These are phyloP conservation scores for Metarhizium robertsii DNA, from an alignment of 2,329 filamentous ascomycete genomes.

Conservation along the genomic window DNA sequence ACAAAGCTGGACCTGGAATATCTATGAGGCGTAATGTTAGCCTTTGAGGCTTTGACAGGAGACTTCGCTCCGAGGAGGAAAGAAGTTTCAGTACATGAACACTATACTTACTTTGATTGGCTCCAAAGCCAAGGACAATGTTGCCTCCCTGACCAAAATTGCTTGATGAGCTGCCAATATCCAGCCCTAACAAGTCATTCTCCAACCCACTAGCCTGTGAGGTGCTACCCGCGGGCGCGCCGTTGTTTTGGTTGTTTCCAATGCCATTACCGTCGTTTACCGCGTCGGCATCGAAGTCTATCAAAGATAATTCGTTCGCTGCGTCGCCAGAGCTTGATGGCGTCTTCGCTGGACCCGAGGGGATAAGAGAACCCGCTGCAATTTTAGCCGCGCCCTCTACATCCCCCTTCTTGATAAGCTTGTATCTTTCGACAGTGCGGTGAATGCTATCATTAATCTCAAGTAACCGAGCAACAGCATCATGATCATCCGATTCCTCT, in stretches of 20 bases:
- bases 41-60: neutral
- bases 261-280: conserved; percentile 40
- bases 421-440: conserved; percentile 89
- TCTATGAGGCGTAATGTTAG: conserved; percentile 31
- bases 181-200: conserved; percentile 83
- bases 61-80: neutral
- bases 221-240: conserved; percentile 24
- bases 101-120: conserved; percentile 50
- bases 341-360: conserved; percentile 32
- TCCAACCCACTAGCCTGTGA: conserved; percentile 61
- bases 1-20: conserved; percentile 53
- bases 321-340: conserved; percentile 40
- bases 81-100: neutral
- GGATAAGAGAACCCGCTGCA: conserved; percentile 60
- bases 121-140: conserved; percentile 73
- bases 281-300: conserved; percentile 71
- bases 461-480: conserved; percentile 88
- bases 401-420: conserved; percentile 91
- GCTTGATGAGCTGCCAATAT: conserved; percentile 54
- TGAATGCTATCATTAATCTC: conserved; percentile 99
- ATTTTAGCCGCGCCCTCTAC: conserved; percentile 74
- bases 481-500: conserved; percentile 93
- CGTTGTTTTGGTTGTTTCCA: conserved; percentile 20
- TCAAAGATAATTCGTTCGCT: conserved; percentile 74
- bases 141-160: conserved; percentile 66